Percentiles rank a stretch among this genome's conserved stretches.
These are phyloP conservation scores for Saturnispora silvae DNA, from an alignment of 805 yeast species.

Conservation along the genomic window DNA sequence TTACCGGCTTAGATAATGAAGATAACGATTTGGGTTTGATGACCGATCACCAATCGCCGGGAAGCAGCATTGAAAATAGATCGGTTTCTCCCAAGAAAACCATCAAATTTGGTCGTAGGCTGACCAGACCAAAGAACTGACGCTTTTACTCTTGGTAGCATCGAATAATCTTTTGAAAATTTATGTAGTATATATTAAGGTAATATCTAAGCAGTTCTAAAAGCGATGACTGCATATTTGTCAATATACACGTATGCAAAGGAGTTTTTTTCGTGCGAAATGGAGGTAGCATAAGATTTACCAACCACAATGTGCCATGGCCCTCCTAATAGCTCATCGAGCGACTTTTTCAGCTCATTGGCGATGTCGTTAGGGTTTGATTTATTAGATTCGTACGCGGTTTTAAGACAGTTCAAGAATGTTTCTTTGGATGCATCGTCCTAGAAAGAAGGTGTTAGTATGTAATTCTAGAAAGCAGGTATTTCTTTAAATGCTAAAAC, in stretches of 20 bases:
- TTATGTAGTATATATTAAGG: too few species aligned
- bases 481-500: too few species aligned
- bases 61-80: too few species aligned
- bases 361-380: slow-evolving; percentile 55
- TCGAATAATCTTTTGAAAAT: too few species aligned
- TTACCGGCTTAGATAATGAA: too few species aligned
- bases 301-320: slow-evolving; percentile 83
- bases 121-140: too few species aligned
- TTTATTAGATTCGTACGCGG: slow-evolving; percentile 32
- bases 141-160: too few species aligned
- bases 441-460: slow-evolving; percentile 13
- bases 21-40: too few species aligned
- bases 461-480: background rate
- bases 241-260: slow-evolving; percentile 66
- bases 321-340: slow-evolving; percentile 55
- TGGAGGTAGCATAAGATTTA: slow-evolving; percentile 67
- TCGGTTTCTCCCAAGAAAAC: too few species aligned
- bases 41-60: too few species aligned
- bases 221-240: slow-evolving; percentile 54
- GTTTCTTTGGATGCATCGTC: slow-evolving; percentile 42
- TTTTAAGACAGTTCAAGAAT: slow-evolving; percentile 36
- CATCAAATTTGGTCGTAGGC: too few species aligned
- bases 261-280: slow-evolving; percentile 63
- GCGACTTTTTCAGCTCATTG: slow-evolving; percentile 46
- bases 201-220: slow-evolving; percentile 59